Evolutionary conservation across 1,284 basidiomycete genomes (phyloP), one percentile per base, ranked within the genome.

Genomic region (Grifola frondosa): DNA sequence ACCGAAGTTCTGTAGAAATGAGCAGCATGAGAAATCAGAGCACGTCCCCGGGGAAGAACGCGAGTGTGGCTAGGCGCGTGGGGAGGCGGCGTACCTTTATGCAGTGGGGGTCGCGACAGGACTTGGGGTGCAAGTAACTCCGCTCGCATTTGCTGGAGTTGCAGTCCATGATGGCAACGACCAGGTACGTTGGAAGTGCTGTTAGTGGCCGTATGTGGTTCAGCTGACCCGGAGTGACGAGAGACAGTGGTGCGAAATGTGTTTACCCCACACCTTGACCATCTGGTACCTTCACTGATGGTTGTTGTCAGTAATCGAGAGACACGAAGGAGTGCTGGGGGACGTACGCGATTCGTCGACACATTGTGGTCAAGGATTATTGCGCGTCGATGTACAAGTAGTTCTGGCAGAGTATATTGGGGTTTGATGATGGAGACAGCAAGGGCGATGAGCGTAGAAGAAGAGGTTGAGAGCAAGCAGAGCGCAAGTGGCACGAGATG

Each of bases 141-240:
- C 73, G 71, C 62, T 82, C 77, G 64, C 84, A 88, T 30, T 66
- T 72, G 24, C 57, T 55, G 19, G 75, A 78, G 60, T 70, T 77
- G 66, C 83, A 87, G 58, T 87, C 83, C 63, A 81, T 68, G 63
- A 87, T 81, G 38, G 81, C 84, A 33, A 78, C 68, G 46, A 87
- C 73, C 30, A 80, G 61, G 53, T 85, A 82, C 84, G 75, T 63
- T 86, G 83, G 60, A 86, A 87, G 60, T 87, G 83, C 84, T 86
- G 52, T 47, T 28, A 24, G 44, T 21, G 30, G 38, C 11, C 10
- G 48, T 19, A 37, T 26, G 37, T 46, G 32, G 54, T 49, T 56
- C 56, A 58, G 54, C 53, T 49, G 54, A 54, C 37, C 23, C 29
- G 38, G 20, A 26, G 22, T 30, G 25, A 16, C 30, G 32, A 25